Evolutionary conservation across 2,329 filamentous ascomycete genomes (phyloP), one percentile per base, ranked within the genome.

Genomic region (Sclerotinia minor): DNA sequence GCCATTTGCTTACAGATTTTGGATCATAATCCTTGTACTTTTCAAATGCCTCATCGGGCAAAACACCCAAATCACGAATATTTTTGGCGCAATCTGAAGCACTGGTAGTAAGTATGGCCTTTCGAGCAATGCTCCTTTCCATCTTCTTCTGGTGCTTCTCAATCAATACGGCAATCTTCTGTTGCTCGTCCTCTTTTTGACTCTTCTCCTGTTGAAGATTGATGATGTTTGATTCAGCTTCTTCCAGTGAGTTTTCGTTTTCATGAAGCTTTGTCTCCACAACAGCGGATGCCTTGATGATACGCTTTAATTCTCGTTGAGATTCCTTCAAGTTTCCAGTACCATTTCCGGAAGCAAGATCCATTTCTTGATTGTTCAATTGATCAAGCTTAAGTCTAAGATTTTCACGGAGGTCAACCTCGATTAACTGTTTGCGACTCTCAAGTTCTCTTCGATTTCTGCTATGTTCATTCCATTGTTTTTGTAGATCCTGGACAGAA

Each of bases 31-130:
- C 90, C 75, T 92, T 88, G 77, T 96, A 99, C 76, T 94, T 95
- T 72, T 91, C 91, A 77, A 97, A 95, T 0, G 94, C 93, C 75
- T 97, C 94, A 70, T 98, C 94, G 0, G 95, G 94, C 21, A 99
- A 84, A 24, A 96, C 94, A 72, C 95, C 95, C 8, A 99, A 83
- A 72, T 97, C 93, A 58, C 94, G 90, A 74, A 99, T 98, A 71
- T 94, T 94, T 76, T 92, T 90, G 69, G 89, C 89, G 71, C 91
- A 92, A 75, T 97, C 93, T 3, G 88, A 87, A 26, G 92, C 89
- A 76, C 93, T 90, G 59, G 89, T 85, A 21, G 87, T 90, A 70
- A 96, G 83, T 4, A 92, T 84, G 17, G 92, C 91, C 77, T 94
- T 95, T 79, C 93, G 92, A 73, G 94, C 91, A 76, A 96, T 90